Evolutionary conservation across 192 early-diverging fungal species (phyloP).

Genomic region (Entophlyctis helioformis): DNA sequence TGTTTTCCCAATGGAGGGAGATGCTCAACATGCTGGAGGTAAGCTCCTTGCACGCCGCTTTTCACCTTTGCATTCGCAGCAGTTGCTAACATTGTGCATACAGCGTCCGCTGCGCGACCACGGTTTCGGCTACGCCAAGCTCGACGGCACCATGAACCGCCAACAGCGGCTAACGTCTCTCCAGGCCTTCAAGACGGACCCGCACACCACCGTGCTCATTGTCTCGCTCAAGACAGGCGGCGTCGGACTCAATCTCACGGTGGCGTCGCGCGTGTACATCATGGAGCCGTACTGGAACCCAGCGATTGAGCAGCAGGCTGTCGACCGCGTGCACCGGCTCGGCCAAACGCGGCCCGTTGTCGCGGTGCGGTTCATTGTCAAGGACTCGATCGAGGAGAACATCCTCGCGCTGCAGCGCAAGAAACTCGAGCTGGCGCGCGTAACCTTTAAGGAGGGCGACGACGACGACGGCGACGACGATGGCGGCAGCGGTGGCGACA

Average conservation of each 20-base stretch:
- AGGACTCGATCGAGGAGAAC: slow-evolving; percentile 39
- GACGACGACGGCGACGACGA: too few relatives aligned
- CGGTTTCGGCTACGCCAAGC: slow-evolving; percentile 21
- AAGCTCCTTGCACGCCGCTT: not conserved
- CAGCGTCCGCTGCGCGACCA: slow-evolving; percentile 9
- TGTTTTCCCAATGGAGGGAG: slow-evolving; percentile 90
- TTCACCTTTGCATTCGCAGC: not conserved
- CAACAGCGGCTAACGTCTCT: slow-evolving; percentile 43
- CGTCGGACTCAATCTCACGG: slow-evolving; percentile 46
- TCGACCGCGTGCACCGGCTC: slow-evolving; percentile 47
- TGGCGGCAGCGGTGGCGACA: too few relatives aligned
- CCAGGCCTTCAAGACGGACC: slow-evolving; percentile 41
- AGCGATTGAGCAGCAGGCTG: slow-evolving; percentile 45
- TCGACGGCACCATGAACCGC: slow-evolving; percentile 43
- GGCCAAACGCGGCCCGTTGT: slow-evolving; percentile 41
- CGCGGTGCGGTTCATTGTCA: slow-evolving; percentile 39
- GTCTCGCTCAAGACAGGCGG: slow-evolving; percentile 50
- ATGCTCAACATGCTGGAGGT: slow-evolving; percentile 31
- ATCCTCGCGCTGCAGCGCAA: slow-evolving; percentile 32
- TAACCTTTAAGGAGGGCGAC: too few relatives aligned
- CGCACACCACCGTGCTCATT: slow-evolving; percentile 31
- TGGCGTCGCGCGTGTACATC: slow-evolving; percentile 36
- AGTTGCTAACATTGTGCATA: not conserved
- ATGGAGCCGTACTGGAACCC: slow-evolving; percentile 55
- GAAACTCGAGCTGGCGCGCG: slow-evolving; percentile 30